These are phyloP conservation scores for Anisodus tanguticus DNA, from an alignment of 257 asterid genomes.

Conservation along the genomic window DNA sequence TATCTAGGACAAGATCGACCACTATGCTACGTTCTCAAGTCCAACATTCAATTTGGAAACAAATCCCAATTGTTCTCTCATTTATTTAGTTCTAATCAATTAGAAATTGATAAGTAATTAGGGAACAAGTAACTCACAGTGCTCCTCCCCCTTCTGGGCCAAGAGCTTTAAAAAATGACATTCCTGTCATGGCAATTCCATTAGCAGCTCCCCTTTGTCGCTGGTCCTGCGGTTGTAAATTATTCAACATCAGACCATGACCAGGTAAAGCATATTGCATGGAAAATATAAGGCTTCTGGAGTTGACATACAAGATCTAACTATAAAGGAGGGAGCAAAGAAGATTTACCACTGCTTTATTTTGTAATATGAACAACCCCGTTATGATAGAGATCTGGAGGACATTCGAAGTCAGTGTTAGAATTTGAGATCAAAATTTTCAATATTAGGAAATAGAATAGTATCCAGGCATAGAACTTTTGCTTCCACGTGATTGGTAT, in stretches of 20 bases:
- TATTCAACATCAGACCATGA: neutral
- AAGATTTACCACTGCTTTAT: constrained; percentile 72
- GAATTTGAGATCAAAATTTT: neutral
- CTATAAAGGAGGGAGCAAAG: neutral
- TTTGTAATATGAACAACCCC: constrained; percentile 75
- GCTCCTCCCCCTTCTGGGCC: constrained; percentile 89
- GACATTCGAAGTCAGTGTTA: constrained; percentile 23
- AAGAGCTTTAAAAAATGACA: constrained; percentile 74
- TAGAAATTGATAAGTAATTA: constrained; percentile 8
- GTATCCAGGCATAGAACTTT: neutral
- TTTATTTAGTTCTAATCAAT: no score
- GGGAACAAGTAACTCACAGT: constrained; percentile 55
- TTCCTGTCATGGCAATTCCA: constrained; percentile 79
- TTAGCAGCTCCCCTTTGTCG: constrained; percentile 86
- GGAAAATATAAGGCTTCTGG: neutral
- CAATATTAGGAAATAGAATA: neutral
- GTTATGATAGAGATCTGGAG: constrained; percentile 75
- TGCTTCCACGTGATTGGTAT: neutral
- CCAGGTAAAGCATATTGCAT: neutral
- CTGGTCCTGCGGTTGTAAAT: constrained; percentile 51
- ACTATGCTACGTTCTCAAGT: neutral
- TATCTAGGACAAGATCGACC: neutral
- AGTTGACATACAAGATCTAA: neutral
- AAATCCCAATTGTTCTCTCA: neutral
- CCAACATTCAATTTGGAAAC: neutral